Conservation (phyloP, 352 stramenopile genomes). For the Stramenopiles sp. region DNA sequence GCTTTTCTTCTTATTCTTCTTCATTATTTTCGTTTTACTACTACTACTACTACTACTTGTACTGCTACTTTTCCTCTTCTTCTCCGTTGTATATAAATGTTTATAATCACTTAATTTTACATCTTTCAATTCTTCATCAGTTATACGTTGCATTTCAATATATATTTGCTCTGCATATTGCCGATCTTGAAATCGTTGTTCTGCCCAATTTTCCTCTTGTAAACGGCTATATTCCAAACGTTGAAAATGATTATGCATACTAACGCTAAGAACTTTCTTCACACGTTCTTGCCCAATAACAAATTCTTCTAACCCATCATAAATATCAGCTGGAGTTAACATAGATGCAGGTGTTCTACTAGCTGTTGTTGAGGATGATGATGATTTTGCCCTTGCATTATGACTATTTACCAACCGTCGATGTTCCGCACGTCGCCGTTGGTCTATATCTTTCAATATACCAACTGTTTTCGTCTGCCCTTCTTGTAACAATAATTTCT, state of each 20-base stretch:
- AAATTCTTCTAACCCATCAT: constrained; percentile 78
- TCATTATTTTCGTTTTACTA: no score
- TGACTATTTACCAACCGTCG: not conserved
- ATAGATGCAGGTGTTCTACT: no score
- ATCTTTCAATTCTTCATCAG: not conserved
- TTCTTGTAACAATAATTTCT: not conserved
- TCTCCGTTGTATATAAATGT: not conserved
- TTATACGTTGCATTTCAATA: not conserved
- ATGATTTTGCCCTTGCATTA: not conserved
- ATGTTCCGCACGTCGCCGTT: not conserved
- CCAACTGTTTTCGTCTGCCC: not conserved
- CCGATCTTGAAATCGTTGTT: not conserved
- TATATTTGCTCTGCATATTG: not conserved
- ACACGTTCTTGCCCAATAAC: constrained; percentile 90
- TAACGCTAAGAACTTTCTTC: constrained; percentile 82
- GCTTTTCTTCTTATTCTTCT: no score
- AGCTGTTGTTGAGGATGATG: no score
- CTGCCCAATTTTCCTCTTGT: not conserved
- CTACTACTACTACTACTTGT: no score
- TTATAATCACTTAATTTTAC: not conserved
- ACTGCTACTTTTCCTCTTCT: no score
- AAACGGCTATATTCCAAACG: constrained; percentile 30
- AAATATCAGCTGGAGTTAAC: constrained; percentile 74
- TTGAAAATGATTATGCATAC: constrained; percentile 97
- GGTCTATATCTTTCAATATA: not conserved